Conservation (phyloP, 2,329 filamentous ascomycete genomes). For the Tolypocladium ophioglossoides region DNA sequence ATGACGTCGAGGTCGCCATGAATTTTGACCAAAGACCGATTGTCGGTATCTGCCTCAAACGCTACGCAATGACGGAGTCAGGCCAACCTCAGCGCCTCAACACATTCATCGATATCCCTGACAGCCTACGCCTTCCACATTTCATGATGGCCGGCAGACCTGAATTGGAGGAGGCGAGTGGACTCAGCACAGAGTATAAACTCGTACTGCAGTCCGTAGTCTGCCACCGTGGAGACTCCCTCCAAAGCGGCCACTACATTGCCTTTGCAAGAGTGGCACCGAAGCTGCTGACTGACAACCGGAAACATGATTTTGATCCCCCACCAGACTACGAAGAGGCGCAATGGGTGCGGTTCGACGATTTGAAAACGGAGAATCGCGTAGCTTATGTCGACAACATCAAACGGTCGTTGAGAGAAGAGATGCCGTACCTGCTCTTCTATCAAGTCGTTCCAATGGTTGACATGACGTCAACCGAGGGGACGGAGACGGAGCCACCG, state of each 20-base stretch:
- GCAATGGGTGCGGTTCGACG: constrained; percentile 88
- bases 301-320: constrained; percentile 42
- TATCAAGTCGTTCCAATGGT: constrained; percentile 89
- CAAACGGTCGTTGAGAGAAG: constrained; percentile 64
- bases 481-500: constrained; percentile 40
- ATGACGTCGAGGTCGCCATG: constrained; percentile 72
- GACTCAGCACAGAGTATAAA: constrained; percentile 83
- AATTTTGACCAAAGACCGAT: constrained; percentile 82
- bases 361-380: constrained; percentile 57
- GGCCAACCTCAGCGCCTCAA: constrained; percentile 62
- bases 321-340: constrained; percentile 59
- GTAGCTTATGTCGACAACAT: constrained; percentile 70
- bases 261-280: constrained; percentile 69
- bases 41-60: constrained; percentile 84
- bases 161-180: constrained; percentile 47
- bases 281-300: constrained; percentile 48
- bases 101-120: constrained; percentile 84
- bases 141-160: constrained; percentile 74
- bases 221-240: constrained; percentile 77
- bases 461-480: constrained; percentile 47
- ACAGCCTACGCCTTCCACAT: constrained; percentile 69
- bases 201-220: constrained; percentile 84
- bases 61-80: constrained; percentile 62
- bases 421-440: constrained; percentile 90
- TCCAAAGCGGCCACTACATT: constrained; percentile 87